Evolutionary conservation across 75 land plant species (phyloP).

Genomic region (Chamaecyparis obtusa): DNA sequence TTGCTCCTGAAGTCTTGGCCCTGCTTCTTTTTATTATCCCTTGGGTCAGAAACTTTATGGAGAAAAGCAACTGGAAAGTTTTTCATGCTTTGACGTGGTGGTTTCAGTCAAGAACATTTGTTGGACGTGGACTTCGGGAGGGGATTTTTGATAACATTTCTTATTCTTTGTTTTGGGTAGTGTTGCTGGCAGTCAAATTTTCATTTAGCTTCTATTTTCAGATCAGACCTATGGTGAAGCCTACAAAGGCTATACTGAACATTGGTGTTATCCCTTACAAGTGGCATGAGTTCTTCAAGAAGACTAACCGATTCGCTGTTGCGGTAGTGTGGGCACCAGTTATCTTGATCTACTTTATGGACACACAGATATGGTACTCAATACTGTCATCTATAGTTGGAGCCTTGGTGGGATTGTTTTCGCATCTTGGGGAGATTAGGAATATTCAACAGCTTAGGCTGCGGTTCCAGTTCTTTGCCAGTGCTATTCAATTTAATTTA

Average conservation of each 20-base stretch:
- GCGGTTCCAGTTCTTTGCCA: slow-evolving; percentile 93
- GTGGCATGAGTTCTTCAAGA: slow-evolving; percentile 60
- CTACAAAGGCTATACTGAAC: slow-evolving; percentile 39
- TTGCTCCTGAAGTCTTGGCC: slow-evolving; percentile 54
- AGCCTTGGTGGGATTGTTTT: slow-evolving; percentile 77
- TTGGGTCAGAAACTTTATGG: slow-evolving; percentile 65
- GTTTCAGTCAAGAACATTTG: slow-evolving; percentile 74
- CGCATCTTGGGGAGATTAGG: slow-evolving; percentile 93
- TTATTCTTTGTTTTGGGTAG: slow-evolving; percentile 64
- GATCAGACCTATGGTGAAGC: slow-evolving; percentile 64
- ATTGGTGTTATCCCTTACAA: slow-evolving; percentile 27
- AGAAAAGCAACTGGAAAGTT: slow-evolving; percentile 60
- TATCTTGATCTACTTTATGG: slow-evolving; percentile 84
- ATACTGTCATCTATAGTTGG: slow-evolving; percentile 78
- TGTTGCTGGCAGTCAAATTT: slow-evolving; percentile 62
- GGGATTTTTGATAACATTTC: slow-evolving; percentile 60
- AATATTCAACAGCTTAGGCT: slow-evolving; percentile 72
- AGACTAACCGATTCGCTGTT: slow-evolving; percentile 67
- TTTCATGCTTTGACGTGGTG: slow-evolving; percentile 69
- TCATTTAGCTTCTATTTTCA: slow-evolving; percentile 76
- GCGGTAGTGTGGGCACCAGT: slow-evolving; percentile 68
- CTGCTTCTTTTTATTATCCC: slow-evolving; percentile 58
- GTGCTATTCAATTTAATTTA: slow-evolving; percentile 87
- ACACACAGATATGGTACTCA: slow-evolving; percentile 88
- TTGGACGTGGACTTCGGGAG: slow-evolving; percentile 85